Conservation (phyloP, 1,284 basidiomycete species). For the Sporisorium iseilematis-ciliati region DNA sequence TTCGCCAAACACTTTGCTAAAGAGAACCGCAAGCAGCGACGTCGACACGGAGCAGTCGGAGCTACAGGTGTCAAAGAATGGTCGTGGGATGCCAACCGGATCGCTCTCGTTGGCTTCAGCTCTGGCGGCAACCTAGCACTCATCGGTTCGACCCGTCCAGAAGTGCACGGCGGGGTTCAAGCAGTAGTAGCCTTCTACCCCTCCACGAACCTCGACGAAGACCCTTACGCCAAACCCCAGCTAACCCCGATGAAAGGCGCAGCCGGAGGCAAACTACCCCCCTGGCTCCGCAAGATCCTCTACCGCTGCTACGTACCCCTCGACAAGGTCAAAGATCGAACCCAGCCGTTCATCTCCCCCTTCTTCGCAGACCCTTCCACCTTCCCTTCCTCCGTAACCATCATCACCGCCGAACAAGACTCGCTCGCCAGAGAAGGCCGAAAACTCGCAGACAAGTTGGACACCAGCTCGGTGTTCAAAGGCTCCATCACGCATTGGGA, state of each 20-base stretch:
- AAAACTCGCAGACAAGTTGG: conserved; percentile 33
- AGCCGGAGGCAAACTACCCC: conserved; percentile 45
- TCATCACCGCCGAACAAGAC: conserved; percentile 48
- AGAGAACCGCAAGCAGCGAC: conserved; percentile 31
- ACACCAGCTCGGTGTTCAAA: conserved; percentile 8
- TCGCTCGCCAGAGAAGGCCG: conserved; percentile 45
- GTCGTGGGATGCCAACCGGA: conserved; percentile 37
- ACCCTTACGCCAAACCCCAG: conserved; percentile 50
- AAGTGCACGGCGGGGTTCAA: conserved; percentile 35
- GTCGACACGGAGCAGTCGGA: conserved; percentile 28
- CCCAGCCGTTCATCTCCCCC: conserved; percentile 47
- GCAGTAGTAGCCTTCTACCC: conserved; percentile 54
- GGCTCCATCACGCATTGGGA: conserved; percentile 46
- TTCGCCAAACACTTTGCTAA: conserved; percentile 72
- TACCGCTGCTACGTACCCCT: conserved; percentile 48
- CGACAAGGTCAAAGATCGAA: conserved; percentile 34
- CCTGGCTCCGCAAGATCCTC: conserved; percentile 42
- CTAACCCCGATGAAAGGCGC: conserved; percentile 33
- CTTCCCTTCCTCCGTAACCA: conserved; percentile 41
- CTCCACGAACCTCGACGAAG: conserved; percentile 54
- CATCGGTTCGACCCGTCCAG: conserved; percentile 26
- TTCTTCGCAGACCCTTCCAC: conserved; percentile 34
- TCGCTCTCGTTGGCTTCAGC: conserved; percentile 56
- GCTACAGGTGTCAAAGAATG: conserved; percentile 42
- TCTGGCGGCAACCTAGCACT: conserved; percentile 53